These are phyloP conservation scores for Pezicula rhizophila DNA, from an alignment of 2,329 filamentous ascomycete species.

Conservation along the genomic window DNA sequence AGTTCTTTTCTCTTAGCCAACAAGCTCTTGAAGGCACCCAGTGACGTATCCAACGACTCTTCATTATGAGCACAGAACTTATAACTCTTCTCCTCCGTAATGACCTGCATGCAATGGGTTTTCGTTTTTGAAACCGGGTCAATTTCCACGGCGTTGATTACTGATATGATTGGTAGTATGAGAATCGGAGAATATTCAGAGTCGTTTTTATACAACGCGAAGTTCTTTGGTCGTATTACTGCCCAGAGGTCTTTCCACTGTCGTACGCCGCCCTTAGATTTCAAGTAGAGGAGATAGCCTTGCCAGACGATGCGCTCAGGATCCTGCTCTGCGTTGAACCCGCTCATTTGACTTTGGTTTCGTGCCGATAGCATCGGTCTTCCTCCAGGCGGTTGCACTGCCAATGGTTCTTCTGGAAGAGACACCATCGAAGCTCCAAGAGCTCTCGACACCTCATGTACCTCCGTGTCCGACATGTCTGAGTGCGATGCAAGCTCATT, in stretches of 20 bases:
- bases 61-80: slow-evolving; percentile 75
- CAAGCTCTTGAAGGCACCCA: slow-evolving; percentile 87
- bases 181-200: slow-evolving; percentile 82
- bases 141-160: slow-evolving; percentile 89
- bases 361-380: slow-evolving; percentile 36
- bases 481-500: slow-evolving; percentile 74
- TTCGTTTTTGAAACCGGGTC: slow-evolving; percentile 83
- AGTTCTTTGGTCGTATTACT: slow-evolving; percentile 76
- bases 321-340: slow-evolving; percentile 50
- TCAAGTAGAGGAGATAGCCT: slow-evolving; percentile 80
- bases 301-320: slow-evolving; percentile 91
- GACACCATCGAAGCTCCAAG: slow-evolving; percentile 23
- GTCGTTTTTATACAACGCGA: slow-evolving; percentile 91
- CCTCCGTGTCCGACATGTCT: slow-evolving; percentile 72
- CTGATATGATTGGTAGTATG: slow-evolving; percentile 69
- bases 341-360: slow-evolving; percentile 60
- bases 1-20: slow-evolving; percentile 61
- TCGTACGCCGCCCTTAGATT: slow-evolving; percentile 74
- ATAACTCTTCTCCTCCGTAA: slow-evolving; percentile 84
- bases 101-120: slow-evolving; percentile 82
- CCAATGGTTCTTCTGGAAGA: slow-evolving; percentile 24
- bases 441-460: slow-evolving; percentile 25
- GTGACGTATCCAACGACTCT: slow-evolving; percentile 73
- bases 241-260: slow-evolving; percentile 96
- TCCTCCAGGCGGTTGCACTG: slow-evolving; percentile 24